phyloP scores from a whole-genome alignment of 192 early-diverging fungal genomes.

The Martensiomyces pterosporus region DNA sequence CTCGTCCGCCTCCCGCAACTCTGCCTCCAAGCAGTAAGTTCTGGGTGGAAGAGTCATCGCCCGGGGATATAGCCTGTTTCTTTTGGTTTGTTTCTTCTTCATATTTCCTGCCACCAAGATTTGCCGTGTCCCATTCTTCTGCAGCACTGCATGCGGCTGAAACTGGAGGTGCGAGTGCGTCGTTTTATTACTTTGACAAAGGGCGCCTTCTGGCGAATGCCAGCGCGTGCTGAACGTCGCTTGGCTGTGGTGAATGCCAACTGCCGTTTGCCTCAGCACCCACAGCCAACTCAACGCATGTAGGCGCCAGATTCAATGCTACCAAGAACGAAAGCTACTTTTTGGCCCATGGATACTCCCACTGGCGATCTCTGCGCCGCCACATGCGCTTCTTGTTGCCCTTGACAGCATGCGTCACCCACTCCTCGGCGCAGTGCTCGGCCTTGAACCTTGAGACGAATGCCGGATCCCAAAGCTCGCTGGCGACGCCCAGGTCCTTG shows the following conservation, averaged over 20 bases:
- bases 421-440: conserved; percentile 71
- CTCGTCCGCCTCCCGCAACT: conserved; percentile 52
- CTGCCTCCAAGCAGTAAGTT: conserved; percentile 52
- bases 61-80: conserved; percentile 5
- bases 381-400: conserved; percentile 81
- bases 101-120: too few species aligned
- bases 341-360: conserved; percentile 63
- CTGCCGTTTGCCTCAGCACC: too few species aligned
- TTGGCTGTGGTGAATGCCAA: too few species aligned
- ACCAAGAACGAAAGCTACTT: conserved; percentile 1
- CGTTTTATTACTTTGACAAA: too few species aligned
- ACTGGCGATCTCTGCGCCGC: conserved; percentile 69
- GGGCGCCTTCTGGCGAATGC: too few species aligned
- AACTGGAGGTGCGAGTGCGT: too few species aligned
- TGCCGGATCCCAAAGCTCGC: conserved; percentile 90
- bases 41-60: conserved; percentile 27
- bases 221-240: too few species aligned
- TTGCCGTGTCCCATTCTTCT: too few species aligned
- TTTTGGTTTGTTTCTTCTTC: conserved; percentile 8
- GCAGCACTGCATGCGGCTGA: too few species aligned
- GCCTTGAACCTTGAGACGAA: conserved; percentile 87
- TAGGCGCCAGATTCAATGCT: too few species aligned
- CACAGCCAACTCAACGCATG: too few species aligned
- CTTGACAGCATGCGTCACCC: conserved; percentile 67
- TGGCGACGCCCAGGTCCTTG: conserved; percentile 90